Base-by-base conservation (phyloP, 768 basidiomycete genomes). In the Daedaleopsis sinensis region DNA sequence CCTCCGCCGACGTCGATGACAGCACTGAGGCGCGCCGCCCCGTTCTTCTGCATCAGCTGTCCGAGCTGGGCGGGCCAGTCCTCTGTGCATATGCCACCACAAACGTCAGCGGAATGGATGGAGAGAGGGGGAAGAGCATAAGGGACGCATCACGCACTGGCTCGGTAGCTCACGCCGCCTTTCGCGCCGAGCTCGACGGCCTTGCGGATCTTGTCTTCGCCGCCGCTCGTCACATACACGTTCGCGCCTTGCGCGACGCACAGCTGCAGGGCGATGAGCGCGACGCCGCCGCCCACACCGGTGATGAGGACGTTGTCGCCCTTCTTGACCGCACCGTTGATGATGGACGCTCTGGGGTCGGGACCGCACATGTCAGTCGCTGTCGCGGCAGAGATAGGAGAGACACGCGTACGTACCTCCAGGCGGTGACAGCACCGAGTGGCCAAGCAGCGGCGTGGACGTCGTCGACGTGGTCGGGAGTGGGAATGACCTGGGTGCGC, bases 251-350 rank as follows among this genome's bases (percentile, higher is more conserved):
- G 81, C 0, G 90, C 91, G 4, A 93, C 67, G 70, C 86, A 90
- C 10, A 94, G 73, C 71, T 95, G 92, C 61, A 94, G 73, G 0
- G 89, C 87, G 43, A 85, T 67, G 32, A 94, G 78, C 0, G 93
- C 93, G 42, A 95, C 93, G 13, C 93, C 93, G 19, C 93, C 93
- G 23, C 92, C 91, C 47, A 90, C 84, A 18, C 91, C 91, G 0
- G 90, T 91, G 60, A 95, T 88, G 48, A 94, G 82, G 43, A 95
- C 80, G 55, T 88, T 89, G 38, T 93, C 84, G 8, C 86, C 90
- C 15, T 74, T 67, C 54, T 82, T 62, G 15, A 93, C 86, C 5
- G 79, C 72, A 0, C 84, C 92, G 64, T 93, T 86, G 23, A 92
- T 80, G 18, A 86, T 75, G 3, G 82, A 77, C 1, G 89, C 90